Base-by-base conservation (phyloP, 78 protist genomes). In the Corallochytrium limacisporum region DNA sequence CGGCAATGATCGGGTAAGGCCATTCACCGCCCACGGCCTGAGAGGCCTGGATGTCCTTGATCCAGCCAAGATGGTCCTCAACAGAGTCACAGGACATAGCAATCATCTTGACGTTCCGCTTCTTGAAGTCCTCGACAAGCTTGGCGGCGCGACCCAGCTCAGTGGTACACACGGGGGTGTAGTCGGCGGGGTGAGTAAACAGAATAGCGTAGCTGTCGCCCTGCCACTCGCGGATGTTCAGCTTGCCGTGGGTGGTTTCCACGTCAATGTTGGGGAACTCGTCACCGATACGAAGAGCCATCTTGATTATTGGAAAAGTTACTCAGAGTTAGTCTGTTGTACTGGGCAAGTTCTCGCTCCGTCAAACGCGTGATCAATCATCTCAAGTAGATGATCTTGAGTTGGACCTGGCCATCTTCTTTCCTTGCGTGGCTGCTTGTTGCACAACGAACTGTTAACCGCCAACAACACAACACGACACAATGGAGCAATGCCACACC, bases 171-270 rank as follows among this genome's bases (percentile, higher is more conserved):
- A 79, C 75, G 65, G 81, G 84, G 6, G 81, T 69, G 72, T 46
- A 61, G 22, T 61, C 92, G 48, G 81, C 84, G 29, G 93, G 93
- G 66, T 87, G 92, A 10, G 83, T 74, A 51, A 86, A 86, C 20
- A 86, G 53, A 3, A 79, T 57, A 36, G 57, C 70, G 69, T 75
- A 85, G 20, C n/a, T 28, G 69, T 59, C 57, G 50, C 72, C 84
- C 39, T 4, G 3, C 59, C 59, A 65, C 3, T 79, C 63, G 72
- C 80, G 74, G 36, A 85, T 48, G 12, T 47, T 46, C 39, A 85
- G 49, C 26, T 18, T 13, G 15, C 91, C 91, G n/a, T 28, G 24
- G 1, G 69, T 44, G 8, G 84, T 49, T 1, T 72, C 78, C 42
- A 61, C 81, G 1, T 33, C 56, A 31, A 80, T 76, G 57, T 79